These are phyloP conservation scores for Saksenaea oblongispora DNA, from an alignment of 371 early-diverging fungal genomes.

Conservation along the genomic window DNA sequence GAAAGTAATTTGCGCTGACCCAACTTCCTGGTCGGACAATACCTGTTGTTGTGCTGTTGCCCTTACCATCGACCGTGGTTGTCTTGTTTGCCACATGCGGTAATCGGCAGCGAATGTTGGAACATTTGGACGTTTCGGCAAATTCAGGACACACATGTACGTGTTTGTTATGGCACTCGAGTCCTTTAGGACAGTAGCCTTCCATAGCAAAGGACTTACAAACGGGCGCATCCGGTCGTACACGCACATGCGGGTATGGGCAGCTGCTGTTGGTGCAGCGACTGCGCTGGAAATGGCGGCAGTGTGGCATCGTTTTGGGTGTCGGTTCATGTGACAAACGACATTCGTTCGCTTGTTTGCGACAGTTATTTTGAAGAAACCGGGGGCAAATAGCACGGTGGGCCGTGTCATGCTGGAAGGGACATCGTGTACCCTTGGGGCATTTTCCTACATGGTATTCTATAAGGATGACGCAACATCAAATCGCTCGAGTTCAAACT, in stretches of 20 bases:
- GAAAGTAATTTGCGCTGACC: conserved; percentile 34
- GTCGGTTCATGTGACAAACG: conserved; percentile 52
- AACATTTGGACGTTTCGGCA: conserved; percentile 53
- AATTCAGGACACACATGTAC: conserved; percentile 64
- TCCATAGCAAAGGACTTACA: conserved; percentile 59
- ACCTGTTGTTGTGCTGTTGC: conserved; percentile 21
- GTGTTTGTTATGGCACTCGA: conserved; percentile 52
- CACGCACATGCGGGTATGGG: conserved; percentile 52
- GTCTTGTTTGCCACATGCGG: conserved; percentile 55
- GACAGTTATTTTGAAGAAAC: conserved; percentile 49
- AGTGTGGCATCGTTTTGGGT: conserved; percentile 54
- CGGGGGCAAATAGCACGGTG: conserved; percentile 58
- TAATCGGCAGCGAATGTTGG: conserved; percentile 58
- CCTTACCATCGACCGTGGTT: conserved; percentile 15
- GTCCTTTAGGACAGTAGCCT: conserved; percentile 58
- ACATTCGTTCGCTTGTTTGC: conserved; percentile 36
- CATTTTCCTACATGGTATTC: conserved; percentile 35
- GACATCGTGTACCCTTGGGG: conserved; percentile 27
- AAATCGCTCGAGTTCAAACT: background rate
- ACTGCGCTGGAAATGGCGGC: conserved; percentile 55
- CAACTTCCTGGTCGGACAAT: conserved; percentile 34
- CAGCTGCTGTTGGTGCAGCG: conserved; percentile 51
- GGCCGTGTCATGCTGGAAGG: conserved; percentile 49
- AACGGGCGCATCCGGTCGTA: conserved; percentile 54
- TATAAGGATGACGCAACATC: background rate